Evolutionary conservation across 2,329 filamentous ascomycete species (phyloP).

Genomic region (Ophiostoma populinum): DNA sequence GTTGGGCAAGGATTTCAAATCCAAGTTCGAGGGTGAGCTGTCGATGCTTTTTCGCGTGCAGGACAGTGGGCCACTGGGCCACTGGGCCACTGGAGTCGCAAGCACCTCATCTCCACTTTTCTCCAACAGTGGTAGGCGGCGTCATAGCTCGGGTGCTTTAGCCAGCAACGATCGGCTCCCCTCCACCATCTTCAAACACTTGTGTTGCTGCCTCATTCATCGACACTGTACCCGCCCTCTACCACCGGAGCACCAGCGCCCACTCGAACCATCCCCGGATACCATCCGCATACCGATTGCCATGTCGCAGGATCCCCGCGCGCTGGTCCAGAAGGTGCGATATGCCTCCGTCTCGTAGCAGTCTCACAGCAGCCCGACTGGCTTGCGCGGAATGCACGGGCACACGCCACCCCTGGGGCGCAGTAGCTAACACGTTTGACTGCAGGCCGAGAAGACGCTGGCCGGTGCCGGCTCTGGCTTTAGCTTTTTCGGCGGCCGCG

Average conservation of each 20-base stretch:
- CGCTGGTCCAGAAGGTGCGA: slow-evolving; percentile 58
- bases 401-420: too few relatives aligned
- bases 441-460: slow-evolving; percentile 72
- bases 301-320: slow-evolving; percentile 47
- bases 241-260: too few relatives aligned
- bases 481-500: slow-evolving; percentile 70
- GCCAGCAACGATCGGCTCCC: too few relatives aligned
- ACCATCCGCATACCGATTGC: neutral
- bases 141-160: slow-evolving; percentile 4
- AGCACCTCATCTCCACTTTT: too few relatives aligned
- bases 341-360: neutral
- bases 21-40: too few relatives aligned
- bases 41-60: too few relatives aligned
- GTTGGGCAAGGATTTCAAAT: too few relatives aligned
- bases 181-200: slow-evolving; percentile 1
- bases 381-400: too few relatives aligned
- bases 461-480: slow-evolving; percentile 64
- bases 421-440: neutral
- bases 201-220: neutral
- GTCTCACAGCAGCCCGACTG: too few relatives aligned
- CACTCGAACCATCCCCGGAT: neutral
- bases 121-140: neutral
- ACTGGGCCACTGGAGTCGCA: too few relatives aligned
- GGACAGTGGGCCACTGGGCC: too few relatives aligned
- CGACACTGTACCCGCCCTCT: too few relatives aligned